Evolutionary conservation across 1,284 basidiomycete species (phyloP).

Genomic region (Moesziomyces sp.): DNA sequence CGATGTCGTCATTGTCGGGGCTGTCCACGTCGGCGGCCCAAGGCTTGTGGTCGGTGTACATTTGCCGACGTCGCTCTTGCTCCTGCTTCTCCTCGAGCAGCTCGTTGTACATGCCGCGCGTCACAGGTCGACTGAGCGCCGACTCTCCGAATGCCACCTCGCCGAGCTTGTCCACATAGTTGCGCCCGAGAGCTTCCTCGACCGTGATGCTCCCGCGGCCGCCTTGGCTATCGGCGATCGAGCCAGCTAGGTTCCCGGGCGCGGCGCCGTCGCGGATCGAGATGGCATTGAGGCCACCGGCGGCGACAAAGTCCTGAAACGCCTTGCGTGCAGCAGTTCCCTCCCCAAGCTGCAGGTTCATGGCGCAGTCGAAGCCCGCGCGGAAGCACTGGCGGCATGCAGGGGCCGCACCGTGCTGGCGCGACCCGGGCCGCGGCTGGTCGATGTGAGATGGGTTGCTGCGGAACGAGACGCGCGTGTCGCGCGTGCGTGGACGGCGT

Average conservation of each 20-base stretch:
- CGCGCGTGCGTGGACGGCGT: constrained; percentile 42
- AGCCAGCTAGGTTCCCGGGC: constrained; percentile 4
- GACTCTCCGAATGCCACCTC: constrained; percentile 57
- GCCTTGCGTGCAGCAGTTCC: constrained; percentile 48
- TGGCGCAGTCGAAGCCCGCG: constrained; percentile 53
- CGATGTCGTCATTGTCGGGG: constrained; percentile 10
- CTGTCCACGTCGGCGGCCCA: constrained; percentile 20
- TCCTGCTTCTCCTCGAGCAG: constrained; percentile 53
- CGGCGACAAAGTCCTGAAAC: constrained; percentile 54
- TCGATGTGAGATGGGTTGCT: constrained; percentile 39
- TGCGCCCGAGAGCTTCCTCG: constrained; percentile 44
- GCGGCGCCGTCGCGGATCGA: constrained; percentile 31
- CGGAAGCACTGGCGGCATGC: constrained; percentile 52
- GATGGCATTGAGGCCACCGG: constrained; percentile 49
- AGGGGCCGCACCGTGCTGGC: constrained; percentile 29
- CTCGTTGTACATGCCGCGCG: constrained; percentile 50
- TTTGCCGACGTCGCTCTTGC: constrained; percentile 23
- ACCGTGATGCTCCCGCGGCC: constrained; percentile 32
- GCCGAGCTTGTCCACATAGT: constrained; percentile 56
- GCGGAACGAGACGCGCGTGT: constrained; percentile 48
- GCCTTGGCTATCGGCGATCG: constrained; percentile 7
- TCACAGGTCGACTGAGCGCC: constrained; percentile 53
- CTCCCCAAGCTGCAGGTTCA: constrained; percentile 53
- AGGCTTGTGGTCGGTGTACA: constrained; percentile 25
- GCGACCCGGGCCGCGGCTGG: constrained; percentile 20